phyloP scores from a whole-genome alignment of 139 green algal species.

The Trebouxia sp. region DNA sequence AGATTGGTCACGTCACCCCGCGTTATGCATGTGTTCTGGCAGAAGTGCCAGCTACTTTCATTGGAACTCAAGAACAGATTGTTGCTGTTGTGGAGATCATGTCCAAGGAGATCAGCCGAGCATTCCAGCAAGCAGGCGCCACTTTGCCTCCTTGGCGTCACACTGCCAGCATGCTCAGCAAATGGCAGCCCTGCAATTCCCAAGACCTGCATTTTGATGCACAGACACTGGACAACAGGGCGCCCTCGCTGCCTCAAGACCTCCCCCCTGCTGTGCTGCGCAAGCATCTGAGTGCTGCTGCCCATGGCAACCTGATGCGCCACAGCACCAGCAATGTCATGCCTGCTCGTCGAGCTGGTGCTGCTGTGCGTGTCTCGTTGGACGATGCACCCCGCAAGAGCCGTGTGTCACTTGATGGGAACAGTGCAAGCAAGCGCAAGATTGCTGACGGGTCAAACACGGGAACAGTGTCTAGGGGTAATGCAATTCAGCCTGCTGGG shows the following conservation, averaged over 20 bases:
- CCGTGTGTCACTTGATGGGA: neutral
- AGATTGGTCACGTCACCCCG: slow-evolving; percentile 53
- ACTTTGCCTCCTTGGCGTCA: slow-evolving; percentile 63
- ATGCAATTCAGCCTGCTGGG: neutral
- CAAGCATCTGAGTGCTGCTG: neutral
- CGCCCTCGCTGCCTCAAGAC: neutral
- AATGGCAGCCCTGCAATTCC: slow-evolving; percentile 61
- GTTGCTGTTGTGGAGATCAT: slow-evolving; percentile 48
- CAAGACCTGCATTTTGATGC: slow-evolving; percentile 34
- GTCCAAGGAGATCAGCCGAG: slow-evolving; percentile 51
- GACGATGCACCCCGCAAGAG: neutral
- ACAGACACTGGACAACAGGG: neutral
- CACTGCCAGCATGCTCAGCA: slow-evolving; percentile 55
- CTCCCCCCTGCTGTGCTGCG: neutral
- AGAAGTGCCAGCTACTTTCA: neutral
- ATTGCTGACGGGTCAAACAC: neutral
- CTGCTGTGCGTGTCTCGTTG: neutral
- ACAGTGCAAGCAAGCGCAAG: neutral
- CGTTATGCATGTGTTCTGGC: slow-evolving; percentile 11
- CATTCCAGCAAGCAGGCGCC: slow-evolving; percentile 47
- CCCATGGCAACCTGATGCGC: slow-evolving; percentile 1
- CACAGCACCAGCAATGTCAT: neutral
- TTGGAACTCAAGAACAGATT: slow-evolving; percentile 21
- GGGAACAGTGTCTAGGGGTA: neutral
- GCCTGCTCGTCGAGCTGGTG: neutral